Conservation (phyloP, 2,329 filamentous ascomycete genomes). For the Aspergillus felis region DNA sequence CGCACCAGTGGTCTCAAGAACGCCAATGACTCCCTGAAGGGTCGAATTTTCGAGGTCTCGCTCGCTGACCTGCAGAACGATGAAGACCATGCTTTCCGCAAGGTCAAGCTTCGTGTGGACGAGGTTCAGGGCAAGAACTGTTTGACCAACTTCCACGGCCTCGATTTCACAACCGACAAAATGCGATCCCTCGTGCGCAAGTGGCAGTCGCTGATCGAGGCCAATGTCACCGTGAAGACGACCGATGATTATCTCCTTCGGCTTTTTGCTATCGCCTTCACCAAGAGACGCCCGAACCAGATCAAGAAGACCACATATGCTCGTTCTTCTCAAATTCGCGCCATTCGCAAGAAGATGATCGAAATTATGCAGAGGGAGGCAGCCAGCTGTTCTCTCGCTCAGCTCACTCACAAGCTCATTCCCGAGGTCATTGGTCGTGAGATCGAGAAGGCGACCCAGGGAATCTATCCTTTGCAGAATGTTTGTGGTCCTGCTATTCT, state of each 20-base stretch:
- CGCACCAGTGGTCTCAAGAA: constrained; percentile 99
- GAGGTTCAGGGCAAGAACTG: constrained; percentile 99
- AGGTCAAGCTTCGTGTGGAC: constrained; percentile 97
- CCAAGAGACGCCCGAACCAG: constrained; percentile 98
- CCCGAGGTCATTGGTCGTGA: constrained; percentile 99
- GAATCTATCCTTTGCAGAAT: constrained; percentile 99
- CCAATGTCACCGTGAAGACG: constrained; percentile 99
- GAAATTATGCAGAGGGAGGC: constrained; percentile 99
- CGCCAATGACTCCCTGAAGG: constrained; percentile 98
- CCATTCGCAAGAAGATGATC: constrained; percentile 99
- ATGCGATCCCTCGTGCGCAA: constrained; percentile 98
- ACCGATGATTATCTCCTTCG: constrained; percentile 99
- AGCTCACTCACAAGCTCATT: constrained; percentile 98
- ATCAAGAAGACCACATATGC: constrained; percentile 99
- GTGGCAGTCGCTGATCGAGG: constrained; percentile 99
- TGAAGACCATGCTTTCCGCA: constrained; percentile 99
- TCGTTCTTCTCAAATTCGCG: constrained; percentile 91
- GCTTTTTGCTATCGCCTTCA: constrained; percentile 98
- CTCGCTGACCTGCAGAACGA: constrained; percentile 99
- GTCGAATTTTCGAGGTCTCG: constrained; percentile 97
- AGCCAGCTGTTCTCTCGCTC: constrained; percentile 85
- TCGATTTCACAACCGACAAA: constrained; percentile 99
- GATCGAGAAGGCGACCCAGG: constrained; percentile 99
- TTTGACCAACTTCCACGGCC: constrained; percentile 99
- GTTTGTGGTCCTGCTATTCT: constrained; percentile 49